phyloP scores from a whole-genome alignment of 768 basidiomycete species.

The Lactarius deliciosus region DNA sequence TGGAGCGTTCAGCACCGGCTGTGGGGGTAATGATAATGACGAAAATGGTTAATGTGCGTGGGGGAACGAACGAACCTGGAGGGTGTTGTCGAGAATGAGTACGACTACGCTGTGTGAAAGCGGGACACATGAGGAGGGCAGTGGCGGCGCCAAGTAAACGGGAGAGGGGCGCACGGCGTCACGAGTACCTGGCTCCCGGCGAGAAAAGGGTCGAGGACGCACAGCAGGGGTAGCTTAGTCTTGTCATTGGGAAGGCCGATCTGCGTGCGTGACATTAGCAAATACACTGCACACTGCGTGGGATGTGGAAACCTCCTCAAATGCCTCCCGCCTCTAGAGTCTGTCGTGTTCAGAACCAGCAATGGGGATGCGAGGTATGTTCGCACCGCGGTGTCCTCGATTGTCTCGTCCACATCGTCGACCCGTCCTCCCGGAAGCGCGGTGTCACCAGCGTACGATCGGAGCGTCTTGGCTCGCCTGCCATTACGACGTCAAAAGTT shows the following conservation, averaged over 20 bases:
- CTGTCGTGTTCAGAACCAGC: constrained; percentile 8
- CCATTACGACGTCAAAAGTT: background rate
- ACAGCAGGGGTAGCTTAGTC: constrained; percentile 69
- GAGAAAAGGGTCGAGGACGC: constrained; percentile 76
- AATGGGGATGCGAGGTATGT: background rate
- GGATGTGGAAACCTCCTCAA: constrained; percentile 66
- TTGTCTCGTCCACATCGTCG: constrained; percentile 61
- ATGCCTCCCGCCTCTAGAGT: constrained; percentile 77
- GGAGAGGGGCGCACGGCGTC: constrained; percentile 65
- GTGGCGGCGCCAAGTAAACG: background rate
- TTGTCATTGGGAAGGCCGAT: constrained; percentile 79
- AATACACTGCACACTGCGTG: background rate
- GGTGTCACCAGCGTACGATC: constrained; percentile 84
- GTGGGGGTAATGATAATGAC: background rate
- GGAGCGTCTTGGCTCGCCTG: constrained; percentile 72
- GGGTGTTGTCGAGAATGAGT: constrained; percentile 73
- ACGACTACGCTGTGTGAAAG: constrained; percentile 66
- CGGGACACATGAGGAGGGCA: background rate
- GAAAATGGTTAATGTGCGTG: background rate
- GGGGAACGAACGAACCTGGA: constrained; percentile 56
- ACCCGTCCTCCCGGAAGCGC: constrained; percentile 84
- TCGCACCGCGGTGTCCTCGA: constrained; percentile 78
- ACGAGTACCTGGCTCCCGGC: constrained; percentile 72
- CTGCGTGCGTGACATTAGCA: constrained; percentile 40
- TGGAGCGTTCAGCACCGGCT: constrained; percentile 78